Evolutionary conservation across 768 basidiomycete genomes (phyloP), one percentile per base, ranked within the genome.

Genomic region (Amanita thiersii): DNA sequence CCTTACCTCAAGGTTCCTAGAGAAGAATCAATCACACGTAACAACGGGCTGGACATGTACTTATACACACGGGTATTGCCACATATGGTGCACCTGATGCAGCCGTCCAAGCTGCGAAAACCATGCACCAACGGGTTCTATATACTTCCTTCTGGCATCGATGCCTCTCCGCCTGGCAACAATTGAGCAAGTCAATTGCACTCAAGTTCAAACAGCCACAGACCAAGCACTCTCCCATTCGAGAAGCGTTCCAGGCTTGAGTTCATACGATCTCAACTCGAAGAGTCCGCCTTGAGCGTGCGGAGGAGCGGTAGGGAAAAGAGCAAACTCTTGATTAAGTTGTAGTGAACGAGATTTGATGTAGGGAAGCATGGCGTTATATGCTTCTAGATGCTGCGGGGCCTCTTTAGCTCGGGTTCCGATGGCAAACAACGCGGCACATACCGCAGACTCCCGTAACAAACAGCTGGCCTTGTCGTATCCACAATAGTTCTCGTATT

Each of bases 211-310:
- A 43, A 9, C 18, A 9, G 15, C 30, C 15, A 53, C 72, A 37
- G 25, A 91, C 91, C 96, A 98, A 47, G 89, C 74, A 42, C 78
- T 72, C 57, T 98, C 96, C 96, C 96, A 98, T 54, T 98, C 92
- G 41, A 98, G 63, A 40, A 98, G 68, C 5, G 84, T 80, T 5
- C 96, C 96, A 3, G 94, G 88, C 52, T 83, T 79, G 44, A 96
- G 63, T 56, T 79, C 79, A 63, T 99, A 99, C 26, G 75, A 79
- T 52, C 96, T 74, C 52, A 98, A 68, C 63, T 99, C 96, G 56
- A 96, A 99, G 34, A 99, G 69, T 4, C 96, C 94, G 4, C 93
- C 94, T 50, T 85, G 75, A 3, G 78, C 71, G 50, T 74, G 83
- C 4, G 93, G 92, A 24, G 92, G 90, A 14, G 87, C 75, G 1